A percentile compares a stretch with the other conserved stretches of the same genome.
phyloP scores from a whole-genome alignment of 768 basidiomycete genomes.

The Serpula lacrymans region DNA sequence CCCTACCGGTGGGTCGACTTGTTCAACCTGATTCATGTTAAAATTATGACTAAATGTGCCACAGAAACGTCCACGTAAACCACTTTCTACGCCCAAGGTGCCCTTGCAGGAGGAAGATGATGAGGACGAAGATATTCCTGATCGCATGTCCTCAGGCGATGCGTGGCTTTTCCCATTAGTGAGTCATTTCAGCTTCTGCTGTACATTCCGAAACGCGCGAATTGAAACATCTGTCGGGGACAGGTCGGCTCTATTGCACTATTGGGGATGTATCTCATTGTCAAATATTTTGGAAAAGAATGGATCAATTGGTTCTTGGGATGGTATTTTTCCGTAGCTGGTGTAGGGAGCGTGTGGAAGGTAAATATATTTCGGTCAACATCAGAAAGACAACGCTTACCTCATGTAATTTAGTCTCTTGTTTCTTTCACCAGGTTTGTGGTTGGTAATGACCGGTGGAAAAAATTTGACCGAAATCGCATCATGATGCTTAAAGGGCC shows the following conservation, averaged over 20 bases:
- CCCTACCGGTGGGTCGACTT: conserved; percentile 53
- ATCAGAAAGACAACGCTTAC: conserved; percentile 6
- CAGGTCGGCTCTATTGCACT: conserved; percentile 71
- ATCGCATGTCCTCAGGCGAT: conserved; percentile 61
- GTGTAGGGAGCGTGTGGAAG: conserved; percentile 67
- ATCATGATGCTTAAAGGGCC: conserved; percentile 44
- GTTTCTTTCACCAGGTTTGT: conserved; percentile 48
- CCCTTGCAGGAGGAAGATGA: conserved; percentile 40
- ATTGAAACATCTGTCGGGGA: not conserved
- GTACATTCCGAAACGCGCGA: not conserved
- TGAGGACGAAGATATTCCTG: conserved; percentile 55
- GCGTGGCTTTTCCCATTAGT: conserved; percentile 79
- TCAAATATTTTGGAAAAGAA: conserved; percentile 73
- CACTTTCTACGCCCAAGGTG: not conserved
- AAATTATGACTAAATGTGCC: not conserved
- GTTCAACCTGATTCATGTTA: conserved; percentile 7
- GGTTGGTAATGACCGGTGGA: conserved; percentile 56
- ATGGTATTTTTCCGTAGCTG: conserved; percentile 69
- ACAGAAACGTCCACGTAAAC: conserved; percentile 8
- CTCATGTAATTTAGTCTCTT: conserved; percentile 36
- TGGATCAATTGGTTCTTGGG: conserved; percentile 83
- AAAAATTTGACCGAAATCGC: conserved; percentile 45
- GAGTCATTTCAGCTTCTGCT: conserved; percentile 23
- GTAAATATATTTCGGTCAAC: conserved; percentile 34
- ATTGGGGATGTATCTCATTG: conserved; percentile 62